Base-by-base conservation (phyloP, 495 filamentous ascomycete species). In the Podospora pseudopauciseta region DNA sequence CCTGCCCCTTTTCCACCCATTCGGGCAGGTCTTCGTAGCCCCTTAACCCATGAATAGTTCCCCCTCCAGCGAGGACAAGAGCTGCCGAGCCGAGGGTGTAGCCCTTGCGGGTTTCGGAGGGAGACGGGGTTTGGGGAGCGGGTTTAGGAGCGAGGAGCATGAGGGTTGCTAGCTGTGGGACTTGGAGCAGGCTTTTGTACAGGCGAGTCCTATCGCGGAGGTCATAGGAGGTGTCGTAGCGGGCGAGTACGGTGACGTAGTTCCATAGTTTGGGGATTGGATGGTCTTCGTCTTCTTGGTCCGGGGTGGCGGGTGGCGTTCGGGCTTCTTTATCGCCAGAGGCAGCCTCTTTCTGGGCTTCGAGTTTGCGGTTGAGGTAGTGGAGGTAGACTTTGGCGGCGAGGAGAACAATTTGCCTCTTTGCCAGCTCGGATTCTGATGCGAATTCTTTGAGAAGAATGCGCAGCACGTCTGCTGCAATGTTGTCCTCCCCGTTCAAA, bases 311-410 rank as follows among this genome's bases (percentile, higher is more conserved):
- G 15, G 15, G 60, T 27, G 57, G 55, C 13, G 39, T 49, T 13
- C 2, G 39, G 9, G 3, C 15, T 49, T 49, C 39, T 1, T 16
- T 49, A 28, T 34, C 54, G 1, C 20, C 32, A 23, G 53, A 59
- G 26, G 64, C 13, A 9, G 81, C 73, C 16, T 72, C 75, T 18
- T 49, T 49, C 13, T 49, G 39, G 39, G 39, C 39, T 44, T 83
- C 79, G 16, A 79, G 75, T 65, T 82, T 74, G 28, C 86, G 83
- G 68, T 94, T 94, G 20, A 97, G 80, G 74, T 96, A 85, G 73
- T 97, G 92, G 3, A 97, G 85, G 75, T 98, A 97, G 5, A 97
- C 93, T 70, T 97, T 97, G 13, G 96, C 94, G 16, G 92, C 95
- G 4, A 99, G 83, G 4, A 97, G 83, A 4, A 98, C 87, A 73